Base-by-base conservation (phyloP, 2,329 filamentous ascomycete genomes). In the Pezicula neosporulosa region DNA sequence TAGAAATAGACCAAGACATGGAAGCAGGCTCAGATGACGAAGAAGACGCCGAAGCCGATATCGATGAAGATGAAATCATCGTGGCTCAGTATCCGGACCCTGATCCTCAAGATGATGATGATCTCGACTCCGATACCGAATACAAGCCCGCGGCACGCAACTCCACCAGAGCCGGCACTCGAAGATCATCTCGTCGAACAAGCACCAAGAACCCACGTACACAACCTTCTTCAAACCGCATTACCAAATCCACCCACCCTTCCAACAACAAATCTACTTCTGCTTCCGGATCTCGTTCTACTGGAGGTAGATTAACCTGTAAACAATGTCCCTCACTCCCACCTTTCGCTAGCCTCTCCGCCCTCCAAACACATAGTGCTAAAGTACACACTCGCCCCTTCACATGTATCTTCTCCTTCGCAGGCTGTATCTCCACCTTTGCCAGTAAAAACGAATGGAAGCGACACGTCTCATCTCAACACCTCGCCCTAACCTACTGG, bases 391-490 rank as follows among this genome's bases (percentile, higher is more conserved):
- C 74, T 2, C 78, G 81, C 1, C 78, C 82, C 0, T 94, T 93
- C 63, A 75, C 78, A 21, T 97, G 93, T 68, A 83, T 90, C 51
- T 91, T 97, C 66, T 74, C 81, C 28, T 85, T 82, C 50, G 94
- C 91, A 51, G 88, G 87, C 33, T 97, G 93, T 70, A 58, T 56
- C 1, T 81, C 83, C 2, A 83, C 78, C 0, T 96, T 96, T 63
- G 78, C 80, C 3, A 85, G 80, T 59, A 96, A 96, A 72, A 96
- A 96, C 66, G 92, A 97, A 68, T 97, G 93, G 93, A 97, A 97
- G 69, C 83, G 93, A 0, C 93, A 97, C 65, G 83, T 93, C 61
- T 73, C 77, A 30, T 88, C 87, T 0, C 88, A 96, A 64, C 93
- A 97, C 64, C 75, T 96, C 19, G 81, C 85, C 49, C 75, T 89